Evolutionary conservation across 2,329 filamentous ascomycete species (phyloP).

Genomic region (Fonsecaea nubica): DNA sequence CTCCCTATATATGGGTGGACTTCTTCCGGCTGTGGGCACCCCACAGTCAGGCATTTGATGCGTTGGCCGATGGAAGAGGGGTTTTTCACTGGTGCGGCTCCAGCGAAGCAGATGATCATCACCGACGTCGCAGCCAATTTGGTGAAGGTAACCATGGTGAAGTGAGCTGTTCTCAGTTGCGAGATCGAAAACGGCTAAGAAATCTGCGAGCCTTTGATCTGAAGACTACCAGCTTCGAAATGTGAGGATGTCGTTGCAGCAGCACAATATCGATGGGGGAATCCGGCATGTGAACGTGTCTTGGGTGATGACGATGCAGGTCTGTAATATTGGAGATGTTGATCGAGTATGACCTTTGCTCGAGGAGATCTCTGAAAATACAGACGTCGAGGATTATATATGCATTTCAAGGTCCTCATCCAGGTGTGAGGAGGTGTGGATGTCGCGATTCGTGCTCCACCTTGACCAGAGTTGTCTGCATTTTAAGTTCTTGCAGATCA

Average conservation of each 20-base stretch:
- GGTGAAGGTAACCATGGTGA: neutral
- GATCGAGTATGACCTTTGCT: neutral
- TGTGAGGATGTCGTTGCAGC: neutral
- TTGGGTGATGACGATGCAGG: neutral
- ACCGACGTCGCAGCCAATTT: neutral
- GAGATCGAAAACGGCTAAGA: neutral
- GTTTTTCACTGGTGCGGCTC: neutral
- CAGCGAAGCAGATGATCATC: neutral
- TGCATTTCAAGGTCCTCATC: constrained; percentile 6
- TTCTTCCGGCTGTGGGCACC: neutral
- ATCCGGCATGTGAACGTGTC: neutral
- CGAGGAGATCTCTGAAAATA: neutral
- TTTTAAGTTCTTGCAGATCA: neutral
- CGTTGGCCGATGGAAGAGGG: neutral
- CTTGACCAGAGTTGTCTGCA: neutral
- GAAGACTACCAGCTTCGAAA: constrained; percentile 1
- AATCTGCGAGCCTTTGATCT: neutral
- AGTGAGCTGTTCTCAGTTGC: neutral
- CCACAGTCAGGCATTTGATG: neutral
- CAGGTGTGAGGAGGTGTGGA: neutral
- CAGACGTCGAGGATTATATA: neutral
- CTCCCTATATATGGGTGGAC: neutral
- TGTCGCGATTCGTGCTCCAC: neutral
- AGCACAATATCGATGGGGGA: neutral
- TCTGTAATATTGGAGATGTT: neutral